These are phyloP conservation scores for Dorcoceras hygrometricum DNA, from an alignment of 257 asterid species.

Conservation along the genomic window DNA sequence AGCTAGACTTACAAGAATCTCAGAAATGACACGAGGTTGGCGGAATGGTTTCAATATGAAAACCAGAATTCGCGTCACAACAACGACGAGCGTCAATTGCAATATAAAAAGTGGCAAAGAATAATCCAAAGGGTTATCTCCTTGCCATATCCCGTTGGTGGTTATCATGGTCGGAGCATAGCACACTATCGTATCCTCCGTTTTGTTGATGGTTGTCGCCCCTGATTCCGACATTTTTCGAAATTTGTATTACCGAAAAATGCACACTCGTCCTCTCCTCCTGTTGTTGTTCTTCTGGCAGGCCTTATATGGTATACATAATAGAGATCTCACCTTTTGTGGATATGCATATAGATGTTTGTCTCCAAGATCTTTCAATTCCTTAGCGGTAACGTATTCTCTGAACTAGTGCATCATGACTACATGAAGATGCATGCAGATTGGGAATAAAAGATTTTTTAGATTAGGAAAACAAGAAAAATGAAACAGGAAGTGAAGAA, in stretches of 20 bases:
- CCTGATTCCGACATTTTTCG: constrained; percentile 32
- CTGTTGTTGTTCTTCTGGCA: not conserved
- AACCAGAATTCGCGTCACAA: constrained; percentile 69
- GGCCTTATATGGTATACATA: not conserved
- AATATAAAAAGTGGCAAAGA: constrained; percentile 85
- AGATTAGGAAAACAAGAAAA: not conserved
- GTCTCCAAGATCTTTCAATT: not conserved
- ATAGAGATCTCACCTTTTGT: not conserved
- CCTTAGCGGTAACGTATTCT: not conserved
- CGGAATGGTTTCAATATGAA: constrained; percentile 76
- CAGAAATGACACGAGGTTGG: constrained; percentile 93
- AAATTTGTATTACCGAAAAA: not conserved
- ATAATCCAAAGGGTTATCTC: constrained; percentile 91
- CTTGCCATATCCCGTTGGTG: constrained; percentile 90
- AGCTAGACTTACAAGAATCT: constrained; percentile 65
- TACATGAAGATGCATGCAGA: not conserved
- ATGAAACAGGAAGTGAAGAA: not conserved
- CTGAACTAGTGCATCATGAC: not conserved
- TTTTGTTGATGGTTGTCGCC: constrained; percentile 19
- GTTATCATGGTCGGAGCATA: constrained; percentile 95
- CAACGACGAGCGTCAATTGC: constrained; percentile 72
- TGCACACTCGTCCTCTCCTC: not conserved
- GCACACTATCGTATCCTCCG: constrained; percentile 64
- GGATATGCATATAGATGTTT: not conserved
- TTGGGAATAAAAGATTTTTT: not conserved